Conservation (phyloP, 805 yeast species). For the Candida quercuum region DNA sequence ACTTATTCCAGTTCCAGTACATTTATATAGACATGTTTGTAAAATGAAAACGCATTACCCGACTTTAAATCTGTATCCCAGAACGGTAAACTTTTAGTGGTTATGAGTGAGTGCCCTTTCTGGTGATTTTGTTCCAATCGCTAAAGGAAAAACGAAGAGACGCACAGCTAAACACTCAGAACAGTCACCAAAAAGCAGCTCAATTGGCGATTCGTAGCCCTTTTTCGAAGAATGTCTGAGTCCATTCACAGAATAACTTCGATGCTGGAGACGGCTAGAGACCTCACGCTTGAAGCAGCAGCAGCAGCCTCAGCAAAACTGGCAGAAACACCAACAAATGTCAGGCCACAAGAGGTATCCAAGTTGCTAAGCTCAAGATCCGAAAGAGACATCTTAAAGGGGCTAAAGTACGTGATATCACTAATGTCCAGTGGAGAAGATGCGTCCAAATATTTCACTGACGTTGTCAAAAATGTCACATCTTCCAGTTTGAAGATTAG, state of each 20-base stretch:
- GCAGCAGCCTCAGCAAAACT: slow-evolving; percentile 66
- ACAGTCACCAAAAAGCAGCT: neutral
- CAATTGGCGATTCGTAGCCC: no score
- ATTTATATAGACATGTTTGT: no score
- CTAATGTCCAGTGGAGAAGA: slow-evolving; percentile 36
- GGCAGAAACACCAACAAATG: slow-evolving; percentile 53
- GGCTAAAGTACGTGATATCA: slow-evolving; percentile 51
- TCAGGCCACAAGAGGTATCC: slow-evolving; percentile 61
- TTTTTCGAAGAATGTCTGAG: slow-evolving; percentile 45
- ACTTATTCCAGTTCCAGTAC: no score
- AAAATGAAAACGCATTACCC: no score
- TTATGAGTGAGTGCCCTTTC: no score
- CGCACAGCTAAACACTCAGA: no score
- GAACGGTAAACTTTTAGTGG: no score
- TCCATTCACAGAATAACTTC: slow-evolving; percentile 60
- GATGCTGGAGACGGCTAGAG: slow-evolving; percentile 75
- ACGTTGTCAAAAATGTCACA: slow-evolving; percentile 83
- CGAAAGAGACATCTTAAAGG: slow-evolving; percentile 58
- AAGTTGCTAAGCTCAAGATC: slow-evolving; percentile 61
- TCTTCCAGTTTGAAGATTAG: slow-evolving; percentile 59
- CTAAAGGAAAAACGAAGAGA: no score
- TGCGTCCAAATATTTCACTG: slow-evolving; percentile 56
- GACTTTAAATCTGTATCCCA: no score
- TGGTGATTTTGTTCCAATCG: no score
- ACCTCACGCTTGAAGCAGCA: slow-evolving; percentile 77